A percentile compares a stretch with the other conserved stretches of the same genome.
Evolutionary conservation across 257 asterid genomes (phyloP).

Genomic region (Solanum sitiens): DNA sequence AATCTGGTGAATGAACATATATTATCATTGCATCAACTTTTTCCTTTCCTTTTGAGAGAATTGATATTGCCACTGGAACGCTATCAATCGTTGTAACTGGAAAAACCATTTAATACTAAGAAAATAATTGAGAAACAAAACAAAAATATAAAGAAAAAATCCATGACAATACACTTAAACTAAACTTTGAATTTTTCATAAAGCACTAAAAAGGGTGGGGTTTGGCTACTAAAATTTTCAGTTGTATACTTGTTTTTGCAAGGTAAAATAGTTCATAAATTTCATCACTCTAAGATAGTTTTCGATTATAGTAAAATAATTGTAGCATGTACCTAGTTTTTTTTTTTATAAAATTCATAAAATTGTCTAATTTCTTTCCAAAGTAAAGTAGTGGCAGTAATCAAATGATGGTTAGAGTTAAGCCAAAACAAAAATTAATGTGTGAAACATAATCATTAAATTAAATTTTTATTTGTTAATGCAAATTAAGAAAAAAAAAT

Average conservation of each 20-base stretch:
- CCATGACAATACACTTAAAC: neutral
- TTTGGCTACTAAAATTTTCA: neutral
- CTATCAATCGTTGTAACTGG: neutral
- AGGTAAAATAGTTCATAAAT: neutral
- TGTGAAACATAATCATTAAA: neutral
- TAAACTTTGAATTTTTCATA: no score
- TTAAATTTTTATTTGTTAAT: neutral
- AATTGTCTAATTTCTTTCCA: neutral
- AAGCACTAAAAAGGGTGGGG: neutral
- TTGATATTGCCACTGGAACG: neutral
- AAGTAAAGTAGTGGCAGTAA: neutral
- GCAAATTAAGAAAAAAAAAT: neutral
- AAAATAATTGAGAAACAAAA: neutral
- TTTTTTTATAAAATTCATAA: neutral
- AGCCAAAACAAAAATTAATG: neutral
- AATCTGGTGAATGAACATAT: neutral
- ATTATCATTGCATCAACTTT: neutral
- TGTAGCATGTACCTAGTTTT: neutral
- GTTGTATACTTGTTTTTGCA: neutral
- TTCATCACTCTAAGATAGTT: neutral
- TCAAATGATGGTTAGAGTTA: neutral
- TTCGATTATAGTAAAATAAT: neutral
- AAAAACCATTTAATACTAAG: neutral
- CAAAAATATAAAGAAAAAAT: neutral
- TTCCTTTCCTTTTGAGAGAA: neutral